Evolutionary conservation across 768 basidiomycete genomes (phyloP), one percentile per base, ranked within the genome.

Genomic region (Leccinum fibrillosum): DNA sequence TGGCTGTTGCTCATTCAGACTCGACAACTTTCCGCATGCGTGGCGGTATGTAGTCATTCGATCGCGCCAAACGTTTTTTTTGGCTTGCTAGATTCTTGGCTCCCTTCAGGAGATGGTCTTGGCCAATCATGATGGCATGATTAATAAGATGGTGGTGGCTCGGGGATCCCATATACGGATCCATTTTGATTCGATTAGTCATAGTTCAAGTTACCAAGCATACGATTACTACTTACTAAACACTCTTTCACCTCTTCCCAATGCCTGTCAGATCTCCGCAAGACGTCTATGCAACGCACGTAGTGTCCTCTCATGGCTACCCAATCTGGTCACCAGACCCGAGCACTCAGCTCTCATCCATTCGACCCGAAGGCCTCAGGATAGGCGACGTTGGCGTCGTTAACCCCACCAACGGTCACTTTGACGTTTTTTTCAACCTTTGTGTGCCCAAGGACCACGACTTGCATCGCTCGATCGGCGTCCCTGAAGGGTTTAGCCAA

Each of bases 321-420:
- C 75, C 75, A 2, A 57, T 76, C 23, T 76, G 72, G 74, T 66
- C 67, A 10, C 77, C 76, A 8, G 69, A 73, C 26, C 70, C 71
- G 8, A 66, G 70, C 39, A 54, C 52, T 28, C 57, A 56, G 30
- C 58, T 72, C 7, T 69, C 70, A 19, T 64, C 65, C 19, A 69
- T 72, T 49, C 65, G 62, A 51, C 59, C 56, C 6, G 55, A 64
- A 37, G 76, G 76, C 0, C 66, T 74, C 45, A 69, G 58, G 28
- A 75, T 77, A 42, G 77, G 77, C 2, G 77, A 78, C 53, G 72
- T 78, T 11, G 75, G 75, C 10, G 66, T 76, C n/a, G 57, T 78
- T 21, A 67, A 30, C 12, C 66, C 72, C 3, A 65, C 65, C 15
- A 60, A 67, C 52, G 77, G 76, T 49, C 62, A 59, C 7, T 78